These are phyloP conservation scores for Candida berthetii DNA, from an alignment of 805 yeast species.

Conservation along the genomic window DNA sequence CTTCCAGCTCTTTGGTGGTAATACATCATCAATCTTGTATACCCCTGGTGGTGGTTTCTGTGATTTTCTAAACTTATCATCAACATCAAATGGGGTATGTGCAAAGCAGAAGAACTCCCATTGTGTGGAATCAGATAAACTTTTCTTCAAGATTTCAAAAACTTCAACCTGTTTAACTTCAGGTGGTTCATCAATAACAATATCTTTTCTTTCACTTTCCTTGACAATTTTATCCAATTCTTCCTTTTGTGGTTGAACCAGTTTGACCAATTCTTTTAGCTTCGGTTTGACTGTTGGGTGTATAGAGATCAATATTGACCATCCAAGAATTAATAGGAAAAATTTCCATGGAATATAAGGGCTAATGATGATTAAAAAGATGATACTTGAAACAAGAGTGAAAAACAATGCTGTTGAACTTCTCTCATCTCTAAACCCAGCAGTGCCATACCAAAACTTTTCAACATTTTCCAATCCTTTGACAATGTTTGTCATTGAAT, in stretches of 20 bases:
- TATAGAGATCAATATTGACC: slow-evolving; percentile 44
- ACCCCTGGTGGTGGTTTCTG: slow-evolving; percentile 65
- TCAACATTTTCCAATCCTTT: slow-evolving; percentile 45
- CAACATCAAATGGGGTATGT: slow-evolving; percentile 43
- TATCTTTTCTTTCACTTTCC: slow-evolving; percentile 36
- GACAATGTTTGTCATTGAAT: slow-evolving; percentile 49
- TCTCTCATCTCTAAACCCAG: slow-evolving; percentile 67
- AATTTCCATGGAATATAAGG: slow-evolving; percentile 60
- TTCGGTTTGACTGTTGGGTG: slow-evolving; percentile 50
- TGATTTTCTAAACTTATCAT: slow-evolving; percentile 37
- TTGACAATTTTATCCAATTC: slow-evolving; percentile 26
- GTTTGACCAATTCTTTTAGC: slow-evolving; percentile 16
- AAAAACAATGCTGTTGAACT: slow-evolving; percentile 56
- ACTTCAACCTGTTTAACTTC: slow-evolving; percentile 62
- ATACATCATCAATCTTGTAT: slow-evolving; percentile 42
- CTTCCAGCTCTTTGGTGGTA: slow-evolving; percentile 71
- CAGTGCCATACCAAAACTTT: slow-evolving; percentile 49
- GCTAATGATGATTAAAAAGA: slow-evolving; percentile 35
- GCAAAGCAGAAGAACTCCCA: slow-evolving; percentile 64
- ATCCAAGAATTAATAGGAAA: slow-evolving; percentile 48
- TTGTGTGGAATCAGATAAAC: slow-evolving; percentile 41
- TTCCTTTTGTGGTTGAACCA: slow-evolving; percentile 19
- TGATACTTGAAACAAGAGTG: slow-evolving; percentile 29
- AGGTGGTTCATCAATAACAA: slow-evolving; percentile 67
- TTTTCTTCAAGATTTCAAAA: slow-evolving; percentile 67